These are phyloP conservation scores for Macrophomina tecta DNA, from an alignment of 2,329 filamentous ascomycete genomes.

Conservation along the genomic window DNA sequence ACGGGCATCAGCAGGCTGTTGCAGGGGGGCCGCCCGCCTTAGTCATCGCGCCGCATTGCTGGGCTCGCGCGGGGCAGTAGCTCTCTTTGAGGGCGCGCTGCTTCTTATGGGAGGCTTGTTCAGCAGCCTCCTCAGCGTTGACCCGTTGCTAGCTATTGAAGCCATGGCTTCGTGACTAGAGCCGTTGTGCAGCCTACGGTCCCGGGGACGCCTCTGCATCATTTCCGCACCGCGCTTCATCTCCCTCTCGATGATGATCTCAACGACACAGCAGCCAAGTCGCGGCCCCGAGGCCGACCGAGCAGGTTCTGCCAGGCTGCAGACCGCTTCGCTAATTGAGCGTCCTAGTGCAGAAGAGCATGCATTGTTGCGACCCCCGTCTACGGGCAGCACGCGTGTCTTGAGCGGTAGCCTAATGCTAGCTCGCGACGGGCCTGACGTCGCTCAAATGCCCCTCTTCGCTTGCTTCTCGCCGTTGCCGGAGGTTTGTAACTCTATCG, in stretches of 20 bases:
- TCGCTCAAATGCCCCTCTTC: not conserved
- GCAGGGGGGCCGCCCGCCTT: not conserved
- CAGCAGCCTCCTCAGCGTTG: not conserved
- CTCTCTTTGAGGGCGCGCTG: not conserved
- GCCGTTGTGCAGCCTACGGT: not conserved
- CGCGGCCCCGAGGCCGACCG: constrained; percentile 11
- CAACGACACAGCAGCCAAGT: constrained; percentile 12
- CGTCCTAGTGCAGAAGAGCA: too few species aligned
- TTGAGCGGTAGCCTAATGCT: not conserved
- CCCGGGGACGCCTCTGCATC: not conserved
- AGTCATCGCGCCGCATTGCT: constrained; percentile 8
- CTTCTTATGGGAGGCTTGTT: not conserved
- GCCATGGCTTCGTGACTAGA: not conserved
- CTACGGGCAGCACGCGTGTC: not conserved
- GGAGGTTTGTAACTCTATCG: not conserved
- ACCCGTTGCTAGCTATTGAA: not conserved
- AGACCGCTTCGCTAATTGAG: not conserved
- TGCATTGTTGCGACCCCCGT: not conserved
- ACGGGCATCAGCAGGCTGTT: not conserved
- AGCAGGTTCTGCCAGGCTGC: not conserved
- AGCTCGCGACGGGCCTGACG: not conserved
- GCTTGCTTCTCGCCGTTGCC: not conserved
- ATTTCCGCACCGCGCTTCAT: constrained; percentile 20
- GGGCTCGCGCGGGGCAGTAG: not conserved
- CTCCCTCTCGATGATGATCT: constrained; percentile 17